phyloP scores from a whole-genome alignment of 2,329 filamentous ascomycete genomes.

The Xylariales sp. region DNA sequence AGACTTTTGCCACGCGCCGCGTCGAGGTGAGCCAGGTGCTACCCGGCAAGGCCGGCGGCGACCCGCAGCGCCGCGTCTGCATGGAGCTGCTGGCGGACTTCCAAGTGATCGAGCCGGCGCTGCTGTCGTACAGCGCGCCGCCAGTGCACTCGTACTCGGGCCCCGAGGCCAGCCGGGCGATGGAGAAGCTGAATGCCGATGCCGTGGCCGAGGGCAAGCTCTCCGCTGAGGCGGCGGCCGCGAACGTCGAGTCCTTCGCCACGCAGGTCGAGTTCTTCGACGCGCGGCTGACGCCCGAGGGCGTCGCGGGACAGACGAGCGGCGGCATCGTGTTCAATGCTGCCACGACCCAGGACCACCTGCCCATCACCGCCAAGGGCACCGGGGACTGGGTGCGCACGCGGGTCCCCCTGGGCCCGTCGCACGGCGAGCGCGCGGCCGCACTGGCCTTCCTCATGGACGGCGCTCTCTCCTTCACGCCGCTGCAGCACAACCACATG shows the following conservation, averaged over 20 bases:
- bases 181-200: conserved; percentile 14
- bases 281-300: conserved; percentile 28
- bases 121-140: conserved; percentile 32
- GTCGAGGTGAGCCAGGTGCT: conserved; percentile 39
- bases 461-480: conserved; percentile 35
- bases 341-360: conserved; percentile 28
- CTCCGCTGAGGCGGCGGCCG: neutral
- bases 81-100: conserved; percentile 43
- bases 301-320: conserved; percentile 39
- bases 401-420: conserved; percentile 12
- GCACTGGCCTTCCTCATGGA: conserved; percentile 40
- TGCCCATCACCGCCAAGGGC: conserved; percentile 29
- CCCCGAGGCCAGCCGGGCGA: conserved; percentile 18
- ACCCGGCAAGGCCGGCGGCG: no score
- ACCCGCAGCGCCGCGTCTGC: conserved; percentile 30
- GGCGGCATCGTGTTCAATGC: conserved; percentile 30
- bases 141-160: conserved; percentile 26
- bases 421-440: conserved; percentile 22
- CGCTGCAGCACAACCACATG: conserved; percentile 35
- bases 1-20: conserved; percentile 41
- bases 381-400: conserved; percentile 38
- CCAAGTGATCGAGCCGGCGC: conserved; percentile 30
- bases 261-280: conserved; percentile 28
- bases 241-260: conserved; percentile 19
- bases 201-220: conserved; percentile 7